Evolutionary conservation across 83 land plant species (phyloP).

Genomic region (Isoetes engelmannii): DNA sequence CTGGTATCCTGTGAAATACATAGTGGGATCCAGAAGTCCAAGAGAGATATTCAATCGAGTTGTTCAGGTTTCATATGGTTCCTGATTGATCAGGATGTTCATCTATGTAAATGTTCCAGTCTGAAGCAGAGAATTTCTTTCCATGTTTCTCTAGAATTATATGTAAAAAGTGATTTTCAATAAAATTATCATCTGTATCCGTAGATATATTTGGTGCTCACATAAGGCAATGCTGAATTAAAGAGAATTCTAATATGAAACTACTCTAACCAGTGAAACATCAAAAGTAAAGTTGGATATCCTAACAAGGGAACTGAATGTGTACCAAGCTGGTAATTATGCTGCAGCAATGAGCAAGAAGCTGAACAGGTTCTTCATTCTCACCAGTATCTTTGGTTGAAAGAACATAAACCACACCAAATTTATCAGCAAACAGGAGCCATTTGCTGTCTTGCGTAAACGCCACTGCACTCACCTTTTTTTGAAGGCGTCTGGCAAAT

Average conservation of each 20-base stretch:
- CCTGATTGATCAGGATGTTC: too few species aligned
- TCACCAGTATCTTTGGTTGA: slow-evolving; percentile 24
- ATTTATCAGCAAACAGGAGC: slow-evolving; percentile 85
- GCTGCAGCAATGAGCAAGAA: slow-evolving; percentile 93
- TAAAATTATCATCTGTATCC: not conserved
- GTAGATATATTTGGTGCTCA: not conserved
- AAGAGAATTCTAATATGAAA: not conserved
- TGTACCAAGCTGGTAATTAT: slow-evolving; percentile 84
- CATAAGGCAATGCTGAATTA: not conserved
- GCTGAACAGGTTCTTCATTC: slow-evolving; percentile 41
- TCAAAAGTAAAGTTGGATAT: not conserved
- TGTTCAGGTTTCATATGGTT: too few species aligned
- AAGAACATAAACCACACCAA: slow-evolving; percentile 78
- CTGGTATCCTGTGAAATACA: not conserved
- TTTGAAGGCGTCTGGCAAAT: slow-evolving; percentile 51
- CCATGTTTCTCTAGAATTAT: not conserved
- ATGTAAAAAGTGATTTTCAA: not conserved
- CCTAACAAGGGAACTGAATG: not conserved
- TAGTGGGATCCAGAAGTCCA: too few species aligned
- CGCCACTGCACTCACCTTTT: slow-evolving; percentile 77
- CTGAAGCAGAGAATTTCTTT: too few species aligned
- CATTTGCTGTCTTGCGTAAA: slow-evolving; percentile 53
- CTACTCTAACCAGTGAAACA: not conserved
- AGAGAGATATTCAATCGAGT: too few species aligned
- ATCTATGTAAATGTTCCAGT: too few species aligned